phyloP scores from a whole-genome alignment of 1,284 basidiomycete species.

The Microbotryomycetes sp. region DNA sequence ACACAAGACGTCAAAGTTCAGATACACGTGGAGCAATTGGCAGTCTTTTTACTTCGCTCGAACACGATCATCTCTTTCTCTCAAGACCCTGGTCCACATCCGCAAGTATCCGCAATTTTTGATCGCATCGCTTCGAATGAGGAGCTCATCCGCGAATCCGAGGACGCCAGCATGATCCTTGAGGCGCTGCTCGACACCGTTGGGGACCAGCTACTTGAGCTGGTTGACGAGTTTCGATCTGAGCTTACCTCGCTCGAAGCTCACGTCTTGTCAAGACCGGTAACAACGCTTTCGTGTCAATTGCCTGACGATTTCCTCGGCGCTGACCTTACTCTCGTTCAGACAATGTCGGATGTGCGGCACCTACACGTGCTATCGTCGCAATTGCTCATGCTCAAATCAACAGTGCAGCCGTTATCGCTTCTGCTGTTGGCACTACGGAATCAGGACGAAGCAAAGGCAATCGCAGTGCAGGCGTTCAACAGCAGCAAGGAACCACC shows the following conservation, averaged over 20 bases:
- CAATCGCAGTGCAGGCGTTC: constrained; percentile 13
- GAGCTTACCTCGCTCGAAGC: constrained; percentile 17
- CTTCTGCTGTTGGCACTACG: constrained; percentile 17
- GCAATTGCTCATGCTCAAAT: constrained; percentile 31
- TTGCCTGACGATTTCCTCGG: no score
- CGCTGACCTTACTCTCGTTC: no score
- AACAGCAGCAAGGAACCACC: neutral
- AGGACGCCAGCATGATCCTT: constrained; percentile 21
- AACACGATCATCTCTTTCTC: constrained; percentile 20
- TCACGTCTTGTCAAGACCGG: constrained; percentile 4
- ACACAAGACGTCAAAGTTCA: constrained; percentile 25
- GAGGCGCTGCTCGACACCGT: constrained; percentile 23
- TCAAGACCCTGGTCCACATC: constrained; percentile 26
- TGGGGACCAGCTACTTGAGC: constrained; percentile 3
- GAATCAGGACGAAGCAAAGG: constrained; percentile 27
- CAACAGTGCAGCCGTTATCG: constrained; percentile 17
- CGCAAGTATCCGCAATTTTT: constrained; percentile 11
- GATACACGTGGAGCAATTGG: constrained; percentile 28
- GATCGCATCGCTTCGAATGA: constrained; percentile 17
- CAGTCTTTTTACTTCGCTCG: constrained; percentile 22
- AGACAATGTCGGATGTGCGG: constrained; percentile 1
- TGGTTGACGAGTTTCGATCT: constrained; percentile 22
- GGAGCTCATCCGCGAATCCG: constrained; percentile 22
- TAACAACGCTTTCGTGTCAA: no score
- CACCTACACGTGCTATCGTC: constrained; percentile 20